Percentiles rank a stretch among this genome's conserved stretches.
phyloP scores from a whole-genome alignment of 768 basidiomycete genomes.

The Macrolepiota albuminosa region DNA sequence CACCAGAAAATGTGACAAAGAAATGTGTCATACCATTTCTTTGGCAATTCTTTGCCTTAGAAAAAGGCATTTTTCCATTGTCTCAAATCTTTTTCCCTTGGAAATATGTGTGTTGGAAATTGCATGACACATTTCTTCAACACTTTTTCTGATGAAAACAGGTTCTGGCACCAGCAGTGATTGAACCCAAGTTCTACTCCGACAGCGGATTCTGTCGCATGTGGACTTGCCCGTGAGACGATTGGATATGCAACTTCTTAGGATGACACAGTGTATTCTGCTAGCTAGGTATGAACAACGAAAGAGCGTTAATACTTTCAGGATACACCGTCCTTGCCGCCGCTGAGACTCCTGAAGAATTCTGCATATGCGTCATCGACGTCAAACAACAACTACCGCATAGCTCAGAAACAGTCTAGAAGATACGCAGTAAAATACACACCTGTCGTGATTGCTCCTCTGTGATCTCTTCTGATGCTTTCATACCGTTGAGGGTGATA shows the following conservation, averaged over 20 bases:
- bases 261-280: background rate
- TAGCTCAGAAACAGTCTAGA: background rate
- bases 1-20: no score
- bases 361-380: constrained; percentile 95
- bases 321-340: constrained; percentile 31
- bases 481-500: constrained; percentile 95
- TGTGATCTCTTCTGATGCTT: constrained; percentile 91
- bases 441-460: constrained; percentile 96
- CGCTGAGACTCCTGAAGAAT: constrained; percentile 76
- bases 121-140: no score
- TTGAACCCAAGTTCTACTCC: no score
- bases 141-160: no score
- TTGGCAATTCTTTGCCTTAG: no score
- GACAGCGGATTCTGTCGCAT: background rate
- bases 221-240: no score
- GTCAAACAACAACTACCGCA: constrained; percentile 80
- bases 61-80: no score
- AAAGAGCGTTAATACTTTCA: background rate
- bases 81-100: no score
- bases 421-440: constrained; percentile 11
- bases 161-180: no score
- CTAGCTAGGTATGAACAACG: background rate
- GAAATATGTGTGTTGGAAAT: no score
- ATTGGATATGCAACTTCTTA: background rate
- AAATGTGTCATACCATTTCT: no score